phyloP scores from a whole-genome alignment of 805 yeast genomes.

The Saccharomycopsis vini region DNA sequence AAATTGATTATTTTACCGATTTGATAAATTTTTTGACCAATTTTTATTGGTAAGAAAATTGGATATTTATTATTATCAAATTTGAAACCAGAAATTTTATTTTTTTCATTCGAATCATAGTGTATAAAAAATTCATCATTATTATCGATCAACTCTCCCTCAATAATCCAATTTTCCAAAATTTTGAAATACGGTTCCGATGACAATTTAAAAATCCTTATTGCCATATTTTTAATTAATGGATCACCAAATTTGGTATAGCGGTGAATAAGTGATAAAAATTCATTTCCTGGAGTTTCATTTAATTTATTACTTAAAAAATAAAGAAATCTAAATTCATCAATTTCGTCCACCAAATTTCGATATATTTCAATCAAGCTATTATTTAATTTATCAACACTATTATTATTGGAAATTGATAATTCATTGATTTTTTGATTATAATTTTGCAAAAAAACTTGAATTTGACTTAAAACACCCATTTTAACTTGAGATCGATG shows the following conservation, averaged over 20 bases:
- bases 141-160: conserved; percentile 52
- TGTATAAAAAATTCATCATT: conserved; percentile 53
- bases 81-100: conserved; percentile 23
- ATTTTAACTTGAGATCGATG: conserved; percentile 46
- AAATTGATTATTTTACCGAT: conserved; percentile 69
- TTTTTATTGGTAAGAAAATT: conserved; percentile 30
- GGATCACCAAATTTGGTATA: conserved; percentile 58
- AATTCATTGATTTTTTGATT: conserved; percentile 35
- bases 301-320: conserved; percentile 32
- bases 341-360: conserved; percentile 41
- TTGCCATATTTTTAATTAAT: conserved; percentile 36
- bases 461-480: conserved; percentile 46
- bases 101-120: neutral
- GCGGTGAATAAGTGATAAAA: conserved; percentile 43
- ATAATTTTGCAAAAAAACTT: conserved; percentile 34
- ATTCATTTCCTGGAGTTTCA: conserved; percentile 35
- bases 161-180: conserved; percentile 55
- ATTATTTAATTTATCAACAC: conserved; percentile 22
- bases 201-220: conserved; percentile 35
- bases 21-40: conserved; percentile 42
- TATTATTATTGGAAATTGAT: conserved; percentile 27
- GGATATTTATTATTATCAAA: conserved; percentile 35
- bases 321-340: conserved; percentile 49
- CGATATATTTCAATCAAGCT: conserved; percentile 26
- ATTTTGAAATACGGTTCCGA: conserved; percentile 53